A percentile compares a stretch with the other conserved stretches of the same genome.
phyloP scores from a whole-genome alignment of 148 eudicot genomes.

The Oxyria digyna region DNA sequence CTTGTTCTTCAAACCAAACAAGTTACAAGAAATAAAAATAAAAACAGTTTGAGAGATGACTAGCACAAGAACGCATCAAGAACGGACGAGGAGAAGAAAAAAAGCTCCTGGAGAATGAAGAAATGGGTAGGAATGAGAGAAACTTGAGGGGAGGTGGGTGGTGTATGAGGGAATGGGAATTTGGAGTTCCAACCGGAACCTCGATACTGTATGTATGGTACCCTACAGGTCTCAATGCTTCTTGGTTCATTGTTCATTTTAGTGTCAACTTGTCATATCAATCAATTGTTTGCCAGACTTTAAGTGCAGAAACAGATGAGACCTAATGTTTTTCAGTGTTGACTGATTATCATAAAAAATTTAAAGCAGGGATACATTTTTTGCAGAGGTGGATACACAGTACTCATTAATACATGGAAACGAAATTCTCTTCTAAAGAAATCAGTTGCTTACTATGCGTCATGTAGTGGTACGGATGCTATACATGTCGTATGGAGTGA shows the following conservation, averaged over 20 bases:
- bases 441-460: constrained; percentile 66
- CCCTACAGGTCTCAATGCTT: neutral
- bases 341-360: neutral
- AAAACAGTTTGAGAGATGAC: neutral
- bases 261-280: neutral
- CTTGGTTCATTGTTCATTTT: neutral
- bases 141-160: neutral
- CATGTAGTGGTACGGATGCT: constrained; percentile 56
- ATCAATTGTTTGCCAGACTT: neutral
- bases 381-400: constrained; percentile 58
- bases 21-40: neutral
- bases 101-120: neutral
- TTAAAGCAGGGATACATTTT: neutral
- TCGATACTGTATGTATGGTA: neutral
- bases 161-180: neutral
- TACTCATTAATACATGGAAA: constrained; percentile 77
- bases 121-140: neutral
- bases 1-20: neutral
- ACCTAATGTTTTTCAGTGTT: neutral
- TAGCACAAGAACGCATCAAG: too few relatives aligned
- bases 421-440: constrained; percentile 56
- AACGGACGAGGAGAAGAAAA: neutral
- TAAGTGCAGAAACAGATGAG: neutral
- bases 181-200: neutral
- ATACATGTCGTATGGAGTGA: constrained; percentile 84